phyloP scores from a whole-genome alignment of 176 grass and related monocot genomes.

The Zea luxurians region DNA sequence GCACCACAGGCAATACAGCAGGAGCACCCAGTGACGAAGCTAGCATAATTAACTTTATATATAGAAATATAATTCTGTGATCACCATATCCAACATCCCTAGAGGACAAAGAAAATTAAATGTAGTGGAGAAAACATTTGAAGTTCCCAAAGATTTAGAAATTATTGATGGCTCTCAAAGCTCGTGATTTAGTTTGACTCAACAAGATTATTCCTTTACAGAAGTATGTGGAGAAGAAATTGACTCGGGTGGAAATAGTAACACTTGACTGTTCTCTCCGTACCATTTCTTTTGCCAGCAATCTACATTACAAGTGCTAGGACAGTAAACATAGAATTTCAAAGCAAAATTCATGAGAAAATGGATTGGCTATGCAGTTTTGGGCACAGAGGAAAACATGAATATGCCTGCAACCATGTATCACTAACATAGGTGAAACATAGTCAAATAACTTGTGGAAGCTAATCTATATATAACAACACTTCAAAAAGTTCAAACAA shows the following conservation, averaged over 20 bases:
- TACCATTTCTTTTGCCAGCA: background rate
- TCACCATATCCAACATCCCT: background rate
- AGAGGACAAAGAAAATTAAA: background rate
- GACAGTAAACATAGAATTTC: background rate
- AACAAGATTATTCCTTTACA: slow-evolving; percentile 3
- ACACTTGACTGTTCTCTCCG: too few relatives aligned
- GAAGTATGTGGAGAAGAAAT: too few relatives aligned
- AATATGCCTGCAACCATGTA: background rate
- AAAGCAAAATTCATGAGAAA: background rate
- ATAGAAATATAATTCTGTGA: background rate
- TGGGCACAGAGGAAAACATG: background rate
- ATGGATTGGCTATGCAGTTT: background rate
- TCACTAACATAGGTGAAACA: background rate
- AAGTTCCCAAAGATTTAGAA: background rate
- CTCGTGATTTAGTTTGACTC: background rate
- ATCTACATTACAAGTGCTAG: background rate
- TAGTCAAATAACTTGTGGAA: background rate
- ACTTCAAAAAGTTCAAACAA: background rate
- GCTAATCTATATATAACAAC: background rate
- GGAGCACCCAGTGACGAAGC: background rate
- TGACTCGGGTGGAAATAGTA: background rate
- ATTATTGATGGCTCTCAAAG: background rate
- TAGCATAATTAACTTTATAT: slow-evolving; percentile 2
- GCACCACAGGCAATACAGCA: background rate
- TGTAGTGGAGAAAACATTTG: background rate